A percentile compares a stretch with the other conserved stretches of the same genome.
These are phyloP conservation scores for Ochromonas danica DNA, from an alignment of 108 stramenopile species.

Conservation along the genomic window DNA sequence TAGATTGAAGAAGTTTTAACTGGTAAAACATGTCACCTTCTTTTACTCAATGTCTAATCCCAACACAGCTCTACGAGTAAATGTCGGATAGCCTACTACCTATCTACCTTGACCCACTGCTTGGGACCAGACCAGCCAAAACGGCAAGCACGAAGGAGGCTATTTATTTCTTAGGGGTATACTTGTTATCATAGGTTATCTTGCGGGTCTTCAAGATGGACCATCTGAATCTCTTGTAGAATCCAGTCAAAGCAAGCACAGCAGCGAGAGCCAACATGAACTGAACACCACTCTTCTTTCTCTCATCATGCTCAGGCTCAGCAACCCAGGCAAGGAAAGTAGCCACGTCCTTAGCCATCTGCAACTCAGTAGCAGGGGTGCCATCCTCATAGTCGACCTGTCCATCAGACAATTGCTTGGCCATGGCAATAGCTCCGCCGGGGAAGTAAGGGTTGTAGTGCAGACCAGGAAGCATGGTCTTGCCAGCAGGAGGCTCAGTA, in stretches of 20 bases:
- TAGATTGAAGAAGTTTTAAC: too few relatives aligned
- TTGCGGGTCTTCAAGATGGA: constrained; percentile 88
- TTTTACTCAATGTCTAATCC: too few relatives aligned
- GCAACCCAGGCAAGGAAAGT: constrained; percentile 66
- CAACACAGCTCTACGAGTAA: too few relatives aligned
- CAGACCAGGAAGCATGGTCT: constrained; percentile 87
- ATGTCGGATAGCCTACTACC: too few relatives aligned
- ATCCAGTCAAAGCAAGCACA: constrained; percentile 77
- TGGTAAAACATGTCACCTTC: too few relatives aligned
- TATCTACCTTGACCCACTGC: too few relatives aligned
- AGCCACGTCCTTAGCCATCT: constrained; percentile 66
- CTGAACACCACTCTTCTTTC: constrained; percentile 91
- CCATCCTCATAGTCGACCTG: constrained; percentile 96
- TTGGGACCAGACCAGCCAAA: too few relatives aligned
- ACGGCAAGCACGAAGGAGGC: too few relatives aligned
- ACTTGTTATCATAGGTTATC: constrained; percentile 82
- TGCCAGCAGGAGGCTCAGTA: constrained; percentile 88
- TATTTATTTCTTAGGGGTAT: constrained; percentile 17
- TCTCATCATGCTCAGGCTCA: constrained; percentile 95
- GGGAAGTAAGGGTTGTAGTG: constrained; percentile 89
- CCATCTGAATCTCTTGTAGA: constrained; percentile 98
- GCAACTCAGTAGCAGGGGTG: constrained; percentile 89
- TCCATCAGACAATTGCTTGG: constrained; percentile 90
- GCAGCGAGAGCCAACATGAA: constrained; percentile 76
- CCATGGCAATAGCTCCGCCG: constrained; percentile 98